These are phyloP conservation scores for Sutorius eximius DNA, from an alignment of 1,284 basidiomycete genomes.

Conservation along the genomic window DNA sequence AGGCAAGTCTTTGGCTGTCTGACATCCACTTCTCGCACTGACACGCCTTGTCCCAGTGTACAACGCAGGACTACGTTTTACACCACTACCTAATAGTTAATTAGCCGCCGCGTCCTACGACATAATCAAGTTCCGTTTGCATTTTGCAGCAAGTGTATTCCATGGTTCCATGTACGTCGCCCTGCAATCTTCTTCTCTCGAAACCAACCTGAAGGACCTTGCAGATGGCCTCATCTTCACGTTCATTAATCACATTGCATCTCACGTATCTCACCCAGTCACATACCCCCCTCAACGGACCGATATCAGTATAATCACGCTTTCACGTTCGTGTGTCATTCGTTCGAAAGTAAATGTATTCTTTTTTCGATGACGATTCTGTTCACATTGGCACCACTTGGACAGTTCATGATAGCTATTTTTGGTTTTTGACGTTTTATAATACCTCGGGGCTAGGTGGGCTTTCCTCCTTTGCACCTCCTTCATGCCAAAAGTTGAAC, in stretches of 20 bases:
- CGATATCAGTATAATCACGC: conserved; percentile 28
- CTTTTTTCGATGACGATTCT: conserved; percentile 9
- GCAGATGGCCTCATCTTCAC: conserved; percentile 30
- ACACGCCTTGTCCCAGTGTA: conserved; percentile 25
- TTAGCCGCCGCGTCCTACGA: conserved; percentile 22
- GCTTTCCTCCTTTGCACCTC: neutral
- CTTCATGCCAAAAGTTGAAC: neutral
- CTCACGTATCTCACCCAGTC: conserved; percentile 18
- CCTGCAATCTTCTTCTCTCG: neutral
- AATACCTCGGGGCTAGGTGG: conserved; percentile 3
- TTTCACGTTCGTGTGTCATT: conserved; percentile 30
- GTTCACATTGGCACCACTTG: conserved; percentile 4
- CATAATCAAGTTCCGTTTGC: conserved; percentile 29
- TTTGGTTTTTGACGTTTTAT: conserved; percentile 1
- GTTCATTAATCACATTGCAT: conserved; percentile 28
- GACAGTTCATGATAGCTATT: conserved; percentile 8
- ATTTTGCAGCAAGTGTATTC: conserved; percentile 29
- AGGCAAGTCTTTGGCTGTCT: conserved; percentile 15
- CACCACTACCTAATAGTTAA: conserved; percentile 27
- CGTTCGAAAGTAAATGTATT: conserved; percentile 16
- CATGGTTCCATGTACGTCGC: conserved; percentile 28
- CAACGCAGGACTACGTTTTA: conserved; percentile 30
- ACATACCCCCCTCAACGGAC: conserved; percentile 32
- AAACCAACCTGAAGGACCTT: conserved; percentile 4
- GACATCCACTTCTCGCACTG: neutral